phyloP scores from a whole-genome alignment of 2,329 filamentous ascomycete species.

The Dactylellina drechsleri region DNA sequence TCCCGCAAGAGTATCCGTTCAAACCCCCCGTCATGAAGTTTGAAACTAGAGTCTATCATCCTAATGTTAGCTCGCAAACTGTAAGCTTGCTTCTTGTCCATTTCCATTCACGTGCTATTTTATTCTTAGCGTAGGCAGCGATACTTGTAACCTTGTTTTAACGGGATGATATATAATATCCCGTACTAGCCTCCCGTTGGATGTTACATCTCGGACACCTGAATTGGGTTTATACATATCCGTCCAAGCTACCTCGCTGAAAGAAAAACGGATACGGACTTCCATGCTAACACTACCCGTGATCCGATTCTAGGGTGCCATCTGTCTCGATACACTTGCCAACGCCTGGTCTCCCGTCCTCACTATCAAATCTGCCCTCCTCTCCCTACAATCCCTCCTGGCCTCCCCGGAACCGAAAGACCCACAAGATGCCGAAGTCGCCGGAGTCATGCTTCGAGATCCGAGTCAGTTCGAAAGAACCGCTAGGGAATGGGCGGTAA shows the following conservation, averaged over 20 bases:
- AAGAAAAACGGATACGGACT: too few species aligned
- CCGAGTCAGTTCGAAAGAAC: conserved; percentile 81
- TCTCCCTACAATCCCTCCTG: conserved; percentile 92
- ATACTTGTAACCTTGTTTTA: too few species aligned
- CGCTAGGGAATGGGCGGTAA: conserved; percentile 89
- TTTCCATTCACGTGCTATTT: too few species aligned
- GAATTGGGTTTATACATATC: not conserved
- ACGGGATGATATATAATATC: too few species aligned
- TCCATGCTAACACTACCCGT: not conserved
- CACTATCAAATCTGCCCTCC: conserved; percentile 92
- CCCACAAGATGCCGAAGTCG: conserved; percentile 95
- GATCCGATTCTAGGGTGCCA: conserved; percentile 75
- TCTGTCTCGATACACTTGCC: conserved; percentile 92
- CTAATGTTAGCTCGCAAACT: conserved; percentile 93
- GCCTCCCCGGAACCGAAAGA: conserved; percentile 94
- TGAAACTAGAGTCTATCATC: conserved; percentile 94
- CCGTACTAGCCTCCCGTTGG: too few species aligned
- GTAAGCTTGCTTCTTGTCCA: conserved; percentile 65
- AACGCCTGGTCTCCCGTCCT: conserved; percentile 94
- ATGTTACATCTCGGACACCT: too few species aligned
- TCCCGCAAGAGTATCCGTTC: conserved; percentile 91
- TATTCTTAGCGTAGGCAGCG: too few species aligned
- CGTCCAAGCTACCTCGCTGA: too few species aligned
- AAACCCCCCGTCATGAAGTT: conserved; percentile 91
- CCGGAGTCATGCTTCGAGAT: conserved; percentile 83